Base-by-base conservation (phyloP, 2,329 filamentous ascomycete genomes). In the Diaporthe nobilis region DNA sequence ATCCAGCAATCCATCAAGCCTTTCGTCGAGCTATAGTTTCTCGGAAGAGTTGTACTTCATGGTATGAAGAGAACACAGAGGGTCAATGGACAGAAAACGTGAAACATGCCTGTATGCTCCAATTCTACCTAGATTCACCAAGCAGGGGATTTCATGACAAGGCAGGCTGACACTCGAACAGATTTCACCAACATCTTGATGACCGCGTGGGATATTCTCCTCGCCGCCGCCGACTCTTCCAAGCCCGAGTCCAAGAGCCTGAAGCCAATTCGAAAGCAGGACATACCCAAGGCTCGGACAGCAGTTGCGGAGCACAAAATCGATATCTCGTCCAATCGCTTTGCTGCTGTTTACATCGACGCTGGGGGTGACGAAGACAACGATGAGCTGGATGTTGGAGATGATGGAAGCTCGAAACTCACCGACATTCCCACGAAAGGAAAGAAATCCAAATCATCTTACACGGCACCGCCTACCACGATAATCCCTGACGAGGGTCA, bases 11-110 rank as follows among this genome's bases (percentile, higher is more conserved):
- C 15, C 39, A 74, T 34, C 10, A 20, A 42, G 60, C 60, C 20
- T 74, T 74, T 15, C 72, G 72, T 13, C 72, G 72, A 15, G 72
- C 72, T 31, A 74, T 74, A 4, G 13, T 57, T 44, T 51, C 72
- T n/a, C 61, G 61, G 39, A 68, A 58, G 20, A 22, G 47, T 15
- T 44, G 31, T 17, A 68, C 72, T n/a, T 28, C 22, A 22, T 74
- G 72, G 72, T 74, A 74, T 25, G 60, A 57, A 20, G 3, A 67
- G n/a, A 57, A 68, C 22, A 57, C 72, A 37, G 22, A 70, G 17
- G 61, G 61, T 51, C 57, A 74, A 9, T 55, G 39, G 9, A 20
- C 58, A 25, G 68, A 51, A 61, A 70, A 74, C 9, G 37, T 68
- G 28, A 39, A 13, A 13, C 72, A 74, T 57, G 51, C 72, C 22